A percentile compares a stretch with the other conserved stretches of the same genome.
Evolutionary conservation across 345 rosid genomes (phyloP).

Genomic region (Lepidium sativum): DNA sequence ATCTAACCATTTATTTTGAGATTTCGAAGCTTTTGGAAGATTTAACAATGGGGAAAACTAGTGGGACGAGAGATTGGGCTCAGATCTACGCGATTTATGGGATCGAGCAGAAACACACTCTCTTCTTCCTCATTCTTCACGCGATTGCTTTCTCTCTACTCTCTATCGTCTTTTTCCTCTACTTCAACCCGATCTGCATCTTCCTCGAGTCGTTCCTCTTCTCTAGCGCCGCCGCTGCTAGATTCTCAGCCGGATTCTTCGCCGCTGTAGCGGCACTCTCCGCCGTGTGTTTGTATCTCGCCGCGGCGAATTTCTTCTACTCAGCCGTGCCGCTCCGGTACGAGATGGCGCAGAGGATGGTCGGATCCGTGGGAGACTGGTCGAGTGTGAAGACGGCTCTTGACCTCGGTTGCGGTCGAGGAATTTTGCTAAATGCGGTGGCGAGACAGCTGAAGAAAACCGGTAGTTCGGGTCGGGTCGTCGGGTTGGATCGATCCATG

Average conservation of each 20-base stretch:
- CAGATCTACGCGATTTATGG: conserved; percentile 97
- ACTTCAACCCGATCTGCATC: conserved; percentile 55
- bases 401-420: conserved; percentile 93
- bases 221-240: conserved; percentile 41
- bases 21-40: neutral
- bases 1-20: neutral
- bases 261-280: conserved; percentile 70
- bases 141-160: conserved; percentile 61
- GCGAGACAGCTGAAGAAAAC: conserved; percentile 93
- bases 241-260: conserved; percentile 68
- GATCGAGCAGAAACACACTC: conserved; percentile 82
- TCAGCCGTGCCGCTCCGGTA: conserved; percentile 67
- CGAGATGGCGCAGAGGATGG: conserved; percentile 92
- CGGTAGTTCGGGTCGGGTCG: conserved; percentile 92
- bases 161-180: conserved; percentile 55
- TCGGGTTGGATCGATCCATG: conserved; percentile 76
- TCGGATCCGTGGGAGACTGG: conserved; percentile 77
- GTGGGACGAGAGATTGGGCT: conserved; percentile 51
- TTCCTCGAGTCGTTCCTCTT: conserved; percentile 31
- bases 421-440: conserved; percentile 78
- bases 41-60: conserved; percentile 30
- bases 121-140: conserved; percentile 55
- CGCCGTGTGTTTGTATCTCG: conserved; percentile 62
- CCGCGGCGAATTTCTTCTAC: conserved; percentile 78
- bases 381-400: conserved; percentile 80